Percentiles rank a stretch among this genome's conserved stretches.
phyloP scores from a whole-genome alignment of 352 stramenopile species.

The Blastocystis sp. region DNA sequence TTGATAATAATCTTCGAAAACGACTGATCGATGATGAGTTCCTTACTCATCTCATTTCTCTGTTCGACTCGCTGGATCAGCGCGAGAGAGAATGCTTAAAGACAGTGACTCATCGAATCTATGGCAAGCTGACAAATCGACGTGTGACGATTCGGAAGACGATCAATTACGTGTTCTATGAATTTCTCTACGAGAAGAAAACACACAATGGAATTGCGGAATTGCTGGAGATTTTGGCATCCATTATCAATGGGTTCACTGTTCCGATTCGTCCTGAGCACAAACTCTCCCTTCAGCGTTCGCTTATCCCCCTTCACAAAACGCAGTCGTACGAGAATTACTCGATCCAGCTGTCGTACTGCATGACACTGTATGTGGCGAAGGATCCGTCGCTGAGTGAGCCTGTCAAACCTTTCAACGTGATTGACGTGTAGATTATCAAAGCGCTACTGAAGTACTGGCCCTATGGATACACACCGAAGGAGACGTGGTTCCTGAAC shows the following conservation, averaged over 20 bases:
- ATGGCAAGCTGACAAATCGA: conserved; percentile 98
- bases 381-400: conserved; percentile 91
- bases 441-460: conserved; percentile 66
- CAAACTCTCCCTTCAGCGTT: conserved; percentile 85
- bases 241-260: conserved; percentile 98
- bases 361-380: conserved; percentile 98
- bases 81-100: conserved; percentile 97
- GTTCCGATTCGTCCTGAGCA: conserved; percentile 97
- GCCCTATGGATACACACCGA: conserved; percentile 64
- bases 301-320: conserved; percentile 96
- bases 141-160: conserved; percentile 92
- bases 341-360: conserved; percentile 97
- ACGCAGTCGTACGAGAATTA: conserved; percentile 90
- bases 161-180: conserved; percentile 96
- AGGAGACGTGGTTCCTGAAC: conserved; percentile 88
- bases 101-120: conserved; percentile 97
- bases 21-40: conserved; percentile 89
- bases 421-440: conserved; percentile 73
- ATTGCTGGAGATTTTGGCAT: conserved; percentile 93
- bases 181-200: conserved; percentile 96
- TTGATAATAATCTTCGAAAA: conserved; percentile 93
- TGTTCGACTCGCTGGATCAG: conserved; percentile 92
- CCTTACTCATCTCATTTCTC: conserved; percentile 86
- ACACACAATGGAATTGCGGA: conserved; percentile 87
- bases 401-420: conserved; percentile 89